Base-by-base conservation (phyloP, 2,329 filamentous ascomycete species). In the Botrytis galanthina region DNA sequence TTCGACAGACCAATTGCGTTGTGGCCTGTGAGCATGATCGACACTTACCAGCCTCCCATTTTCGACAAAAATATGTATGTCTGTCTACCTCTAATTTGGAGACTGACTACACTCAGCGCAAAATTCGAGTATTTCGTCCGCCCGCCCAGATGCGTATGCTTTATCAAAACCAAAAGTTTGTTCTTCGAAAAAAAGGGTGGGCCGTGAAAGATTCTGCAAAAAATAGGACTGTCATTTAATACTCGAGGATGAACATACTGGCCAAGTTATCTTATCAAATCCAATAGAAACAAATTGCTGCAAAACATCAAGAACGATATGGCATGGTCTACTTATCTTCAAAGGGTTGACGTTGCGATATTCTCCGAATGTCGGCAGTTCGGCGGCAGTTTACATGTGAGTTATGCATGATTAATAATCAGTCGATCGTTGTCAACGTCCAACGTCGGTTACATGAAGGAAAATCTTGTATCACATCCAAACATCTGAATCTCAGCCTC, bases 321-420 rank as follows among this genome's bases (percentile, higher is more conserved):
- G 18, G 39, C 39, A 26, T 42, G 10, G 39, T 57, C 12, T 57
- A 29, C 16, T 6, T 57, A 29, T 32, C 18, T 57, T 29, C 12
- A 57, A 6, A 32, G 48, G 12, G 39, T 29, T 20, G 66, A 57
- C 66, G 66, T 68, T 57, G n/a, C 10, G 10, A 54, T 20, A 8
- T 68, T 68, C 51, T 22, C 4, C 35, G 18, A 35, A 29, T 18
- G n/a, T 67, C 64, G 32, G 46, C 46, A 51, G 22, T 67, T 44
- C 14, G 26, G 14, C 16, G 61, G n/a, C n/a, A 44, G 61, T 63
- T 44, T 18, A 29, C 3, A 3, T 51, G 3, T 51, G 5, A 29
- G 51, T 29, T 57, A 57, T 57, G 51, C 51, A 57, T 39, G 66
- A 57, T 68, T 68, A 68, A 42, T 68, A 68, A 68, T 57, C 66